Percentiles rank a stretch among this genome's conserved stretches.
These are phyloP conservation scores for Dioszegia aurantiaca DNA, from an alignment of 768 basidiomycete genomes.

Conservation along the genomic window DNA sequence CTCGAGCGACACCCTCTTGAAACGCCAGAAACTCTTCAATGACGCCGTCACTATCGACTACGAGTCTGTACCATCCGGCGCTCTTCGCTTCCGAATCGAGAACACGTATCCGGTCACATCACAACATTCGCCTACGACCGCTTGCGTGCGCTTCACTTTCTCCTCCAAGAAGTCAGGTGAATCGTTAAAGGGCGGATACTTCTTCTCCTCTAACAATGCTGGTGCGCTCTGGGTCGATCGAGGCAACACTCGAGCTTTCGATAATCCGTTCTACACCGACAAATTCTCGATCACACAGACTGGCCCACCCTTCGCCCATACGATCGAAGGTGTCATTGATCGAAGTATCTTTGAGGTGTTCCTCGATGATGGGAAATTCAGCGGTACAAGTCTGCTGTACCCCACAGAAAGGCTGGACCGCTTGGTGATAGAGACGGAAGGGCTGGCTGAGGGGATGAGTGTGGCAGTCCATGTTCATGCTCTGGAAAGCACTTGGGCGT, in stretches of 20 bases:
- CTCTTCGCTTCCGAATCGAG: constrained; percentile 37
- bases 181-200: constrained; percentile 23
- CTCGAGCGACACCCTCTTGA: constrained; percentile 1
- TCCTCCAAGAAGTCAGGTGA: constrained; percentile 20
- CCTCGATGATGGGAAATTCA: constrained; percentile 26
- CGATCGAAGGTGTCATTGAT: constrained; percentile 58
- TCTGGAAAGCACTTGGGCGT: constrained; percentile 14
- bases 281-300: constrained; percentile 35
- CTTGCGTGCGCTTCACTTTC: constrained; percentile 20
- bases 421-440: constrained; percentile 12
- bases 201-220: constrained; percentile 23
- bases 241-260: constrained; percentile 36
- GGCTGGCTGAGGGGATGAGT: constrained; percentile 20
- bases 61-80: constrained; percentile 20
- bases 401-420: constrained; percentile 19
- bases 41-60: constrained; percentile 20
- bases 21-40: constrained; percentile 19
- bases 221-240: constrained; percentile 23
- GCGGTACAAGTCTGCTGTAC: constrained; percentile 24
- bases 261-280: constrained; percentile 31
- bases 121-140: constrained; percentile 10
- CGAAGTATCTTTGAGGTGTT: constrained; percentile 31
- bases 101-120: constrained; percentile 21
- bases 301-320: constrained; percentile 11
- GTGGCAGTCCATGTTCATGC: constrained; percentile 14